Percentiles rank a stretch among this genome's conserved stretches.
Evolutionary conservation across 2,329 filamentous ascomycete genomes (phyloP).

Genomic region (Exophiala bonariae): DNA sequence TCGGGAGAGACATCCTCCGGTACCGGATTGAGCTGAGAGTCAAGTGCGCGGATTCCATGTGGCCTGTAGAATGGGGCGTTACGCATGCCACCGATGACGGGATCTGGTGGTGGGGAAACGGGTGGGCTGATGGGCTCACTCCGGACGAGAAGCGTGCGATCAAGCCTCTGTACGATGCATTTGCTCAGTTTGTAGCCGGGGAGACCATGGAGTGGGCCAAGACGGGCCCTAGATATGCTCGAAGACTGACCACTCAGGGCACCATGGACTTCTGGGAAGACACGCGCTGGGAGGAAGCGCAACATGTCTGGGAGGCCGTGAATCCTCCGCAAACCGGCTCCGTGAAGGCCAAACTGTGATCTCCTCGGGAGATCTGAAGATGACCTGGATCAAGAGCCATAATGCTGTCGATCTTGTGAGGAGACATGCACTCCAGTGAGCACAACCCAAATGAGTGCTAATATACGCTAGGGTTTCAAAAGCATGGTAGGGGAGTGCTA

Average conservation of each 20-base stretch:
- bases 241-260: background rate
- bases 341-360: too few species aligned
- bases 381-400: too few species aligned
- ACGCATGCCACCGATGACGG: constrained; percentile 56
- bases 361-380: too few species aligned
- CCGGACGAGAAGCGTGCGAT: constrained; percentile 46
- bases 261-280: background rate
- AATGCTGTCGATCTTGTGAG: too few species aligned
- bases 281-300: background rate
- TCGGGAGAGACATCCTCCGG: constrained; percentile 47
- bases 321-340: background rate
- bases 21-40: constrained; percentile 58
- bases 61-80: constrained; percentile 52
- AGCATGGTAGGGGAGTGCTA: too few species aligned
- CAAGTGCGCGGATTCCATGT: constrained; percentile 42
- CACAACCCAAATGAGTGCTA: too few species aligned
- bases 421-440: too few species aligned
- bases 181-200: constrained; percentile 1
- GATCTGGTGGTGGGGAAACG: constrained; percentile 58
- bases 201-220: background rate
- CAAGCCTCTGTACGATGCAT: constrained; percentile 5
- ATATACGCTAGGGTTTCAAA: too few species aligned
- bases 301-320: background rate
- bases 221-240: background rate
- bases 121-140: constrained; percentile 38